These are phyloP conservation scores for Penicillium daleae DNA, from an alignment of 495 filamentous ascomycete genomes.

Conservation along the genomic window DNA sequence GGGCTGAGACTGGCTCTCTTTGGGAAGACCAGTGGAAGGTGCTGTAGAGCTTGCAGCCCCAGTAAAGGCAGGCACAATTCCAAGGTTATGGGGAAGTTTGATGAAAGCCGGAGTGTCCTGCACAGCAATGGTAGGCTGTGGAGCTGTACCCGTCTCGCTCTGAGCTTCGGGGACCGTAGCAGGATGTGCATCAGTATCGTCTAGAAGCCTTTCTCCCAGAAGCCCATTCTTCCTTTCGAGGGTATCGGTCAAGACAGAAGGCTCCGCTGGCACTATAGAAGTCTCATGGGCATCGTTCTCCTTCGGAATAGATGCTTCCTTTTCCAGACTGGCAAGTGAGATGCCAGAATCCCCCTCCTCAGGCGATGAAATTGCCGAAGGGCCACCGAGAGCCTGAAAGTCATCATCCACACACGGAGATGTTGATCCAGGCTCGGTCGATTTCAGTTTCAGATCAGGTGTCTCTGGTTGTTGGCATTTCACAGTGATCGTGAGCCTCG, in stretches of 20 bases:
- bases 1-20: conserved; percentile 11
- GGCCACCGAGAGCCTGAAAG: neutral
- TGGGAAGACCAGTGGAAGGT: conserved; percentile 6
- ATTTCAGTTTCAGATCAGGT: neutral
- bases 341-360: conserved; percentile 7
- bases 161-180: neutral
- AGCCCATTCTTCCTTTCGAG: neutral
- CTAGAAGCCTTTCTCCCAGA: neutral
- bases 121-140: neutral
- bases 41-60: neutral
- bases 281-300: neutral
- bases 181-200: neutral
- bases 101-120: conserved; percentile 9
- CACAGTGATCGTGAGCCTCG: neutral
- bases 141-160: neutral
- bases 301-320: neutral
- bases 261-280: neutral
- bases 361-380: neutral
- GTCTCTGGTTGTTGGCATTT: neutral
- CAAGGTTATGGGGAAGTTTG: conserved; percentile 53
- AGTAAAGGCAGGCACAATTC: conserved; percentile 14
- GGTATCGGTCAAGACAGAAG: too few relatives aligned
- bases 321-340: conserved; percentile 3
- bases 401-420: neutral
- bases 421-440: neutral